Evolutionary conservation across 495 filamentous ascomycete genomes (phyloP).

Genomic region (Jackrogersella minutella): DNA sequence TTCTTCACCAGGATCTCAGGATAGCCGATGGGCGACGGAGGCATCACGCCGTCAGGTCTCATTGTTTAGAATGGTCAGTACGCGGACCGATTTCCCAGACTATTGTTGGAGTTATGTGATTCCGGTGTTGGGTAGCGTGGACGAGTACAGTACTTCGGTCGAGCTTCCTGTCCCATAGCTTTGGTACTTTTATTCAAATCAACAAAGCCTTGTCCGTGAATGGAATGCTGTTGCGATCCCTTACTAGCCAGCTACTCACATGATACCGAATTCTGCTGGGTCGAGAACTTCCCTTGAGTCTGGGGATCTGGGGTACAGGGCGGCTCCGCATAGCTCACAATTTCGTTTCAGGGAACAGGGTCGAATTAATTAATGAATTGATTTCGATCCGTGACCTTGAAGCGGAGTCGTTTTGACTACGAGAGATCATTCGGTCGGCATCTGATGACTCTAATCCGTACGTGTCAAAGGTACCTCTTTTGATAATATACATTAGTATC

Average conservation of each 20-base stretch:
- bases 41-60: constrained; percentile 12
- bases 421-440: constrained; percentile 10
- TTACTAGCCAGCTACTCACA: constrained; percentile 11
- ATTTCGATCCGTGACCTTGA: background rate
- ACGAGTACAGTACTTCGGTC: background rate
- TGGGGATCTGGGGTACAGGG: constrained; percentile 23
- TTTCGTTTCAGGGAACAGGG: constrained; percentile 8
- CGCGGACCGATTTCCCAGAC: constrained; percentile 29
- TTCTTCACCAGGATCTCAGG: background rate
- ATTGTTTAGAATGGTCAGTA: constrained; percentile 20
- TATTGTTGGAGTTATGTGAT: background rate
- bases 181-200: constrained; percentile 6
- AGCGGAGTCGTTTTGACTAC: constrained; percentile 11
- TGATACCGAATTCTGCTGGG: constrained; percentile 26
- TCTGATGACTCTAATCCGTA: constrained; percentile 14
- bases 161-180: constrained; percentile 1
- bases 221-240: constrained; percentile 12
- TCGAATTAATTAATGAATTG: background rate
- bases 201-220: constrained; percentile 10
- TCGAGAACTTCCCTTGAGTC: constrained; percentile 17
- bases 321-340: constrained; percentile 19
- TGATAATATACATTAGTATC: background rate
- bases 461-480: background rate
- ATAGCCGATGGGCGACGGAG: constrained; percentile 5
- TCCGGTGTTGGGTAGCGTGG: background rate